Conservation (phyloP, 441 rosid genomes). For the Populus hybrid region DNA sequence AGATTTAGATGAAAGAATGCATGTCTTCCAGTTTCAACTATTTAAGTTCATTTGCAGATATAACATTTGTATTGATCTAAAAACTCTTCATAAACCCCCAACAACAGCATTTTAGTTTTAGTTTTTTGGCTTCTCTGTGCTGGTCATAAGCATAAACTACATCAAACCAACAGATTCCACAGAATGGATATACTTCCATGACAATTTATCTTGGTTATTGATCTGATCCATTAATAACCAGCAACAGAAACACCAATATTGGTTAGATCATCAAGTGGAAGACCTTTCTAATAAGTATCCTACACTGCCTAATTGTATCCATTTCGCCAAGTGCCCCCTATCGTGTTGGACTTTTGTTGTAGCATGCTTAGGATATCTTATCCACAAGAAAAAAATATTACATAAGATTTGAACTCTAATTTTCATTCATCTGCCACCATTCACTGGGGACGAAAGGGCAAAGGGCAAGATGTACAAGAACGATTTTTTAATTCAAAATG, state of each 20-base stretch:
- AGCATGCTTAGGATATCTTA: neutral
- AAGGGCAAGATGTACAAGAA: too few species aligned
- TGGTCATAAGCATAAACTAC: neutral
- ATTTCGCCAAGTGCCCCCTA: neutral
- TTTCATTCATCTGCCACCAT: neutral
- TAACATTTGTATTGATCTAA: neutral
- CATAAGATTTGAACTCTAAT: neutral
- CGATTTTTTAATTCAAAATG: too few species aligned
- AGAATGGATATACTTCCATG: neutral
- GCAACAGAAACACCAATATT: neutral
- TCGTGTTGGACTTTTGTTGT: neutral
- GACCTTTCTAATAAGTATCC: neutral
- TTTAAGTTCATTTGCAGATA: neutral
- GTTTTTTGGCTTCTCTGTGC: neutral
- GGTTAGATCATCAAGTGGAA: neutral
- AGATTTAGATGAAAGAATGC: too few species aligned
- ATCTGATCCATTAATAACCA: neutral
- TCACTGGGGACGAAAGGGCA: neutral
- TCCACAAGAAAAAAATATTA: neutral
- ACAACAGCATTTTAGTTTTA: neutral
- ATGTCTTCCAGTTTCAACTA: too few species aligned
- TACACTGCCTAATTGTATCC: neutral
- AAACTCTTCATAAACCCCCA: neutral
- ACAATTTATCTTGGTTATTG: neutral
- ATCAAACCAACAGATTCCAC: neutral